Evolutionary conservation across 78 protist species (phyloP).

Genomic region (Pigoraptor vietnamica): DNA sequence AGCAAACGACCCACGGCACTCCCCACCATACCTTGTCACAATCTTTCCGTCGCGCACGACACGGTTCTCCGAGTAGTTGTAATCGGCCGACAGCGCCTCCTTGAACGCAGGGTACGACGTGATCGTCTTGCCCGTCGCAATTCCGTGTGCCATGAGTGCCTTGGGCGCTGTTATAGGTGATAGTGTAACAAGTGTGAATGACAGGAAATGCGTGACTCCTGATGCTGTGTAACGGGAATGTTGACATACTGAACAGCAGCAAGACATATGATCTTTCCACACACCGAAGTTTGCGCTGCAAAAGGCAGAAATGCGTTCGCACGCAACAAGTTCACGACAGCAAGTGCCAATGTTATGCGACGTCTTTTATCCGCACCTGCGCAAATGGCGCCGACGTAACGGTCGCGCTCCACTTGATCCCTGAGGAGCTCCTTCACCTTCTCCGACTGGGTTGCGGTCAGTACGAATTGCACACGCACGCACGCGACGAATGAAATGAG

Average conservation of each 20-base stretch:
- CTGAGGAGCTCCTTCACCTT: neutral
- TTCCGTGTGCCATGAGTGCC: neutral
- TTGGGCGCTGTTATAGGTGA: neutral
- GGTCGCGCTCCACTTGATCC: neutral
- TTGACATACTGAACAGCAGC: neutral
- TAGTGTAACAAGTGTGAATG: neutral
- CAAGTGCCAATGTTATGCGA: neutral
- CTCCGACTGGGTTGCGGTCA: no score
- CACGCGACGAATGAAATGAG: no score
- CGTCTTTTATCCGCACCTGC: neutral
- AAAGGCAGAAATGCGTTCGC: neutral
- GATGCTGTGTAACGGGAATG: neutral
- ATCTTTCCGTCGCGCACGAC: constrained; percentile 2
- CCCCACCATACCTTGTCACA: neutral
- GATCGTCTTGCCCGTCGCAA: neutral
- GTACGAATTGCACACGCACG: no score
- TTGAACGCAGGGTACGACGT: neutral
- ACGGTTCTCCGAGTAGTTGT: neutral
- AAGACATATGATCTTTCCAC: neutral
- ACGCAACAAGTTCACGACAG: neutral
- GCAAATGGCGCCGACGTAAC: neutral
- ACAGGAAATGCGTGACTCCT: neutral
- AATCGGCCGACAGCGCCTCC: neutral
- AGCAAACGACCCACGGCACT: no score
- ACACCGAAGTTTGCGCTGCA: neutral